Conservation (phyloP, 208 protist species). For the Crithidia thermophila region DNA sequence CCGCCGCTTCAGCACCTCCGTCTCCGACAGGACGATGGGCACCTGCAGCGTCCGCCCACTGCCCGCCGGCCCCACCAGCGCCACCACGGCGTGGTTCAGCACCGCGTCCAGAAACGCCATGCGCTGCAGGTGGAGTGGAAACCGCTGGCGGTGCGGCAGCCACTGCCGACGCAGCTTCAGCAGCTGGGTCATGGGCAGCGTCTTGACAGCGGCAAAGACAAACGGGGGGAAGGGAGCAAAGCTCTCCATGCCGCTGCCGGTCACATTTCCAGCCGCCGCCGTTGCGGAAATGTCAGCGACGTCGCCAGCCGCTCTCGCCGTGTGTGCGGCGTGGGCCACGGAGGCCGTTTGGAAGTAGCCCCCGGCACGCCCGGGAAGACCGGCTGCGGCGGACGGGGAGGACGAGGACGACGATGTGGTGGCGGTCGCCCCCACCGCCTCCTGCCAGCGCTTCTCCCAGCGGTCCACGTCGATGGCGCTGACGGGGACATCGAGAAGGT, state of each 20-base stretch:
- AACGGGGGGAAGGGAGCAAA: slow-evolving; percentile 77
- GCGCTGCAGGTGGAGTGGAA: slow-evolving; percentile 78
- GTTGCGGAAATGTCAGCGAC: slow-evolving; percentile 8
- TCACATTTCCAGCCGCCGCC: background rate
- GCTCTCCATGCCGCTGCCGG: background rate
- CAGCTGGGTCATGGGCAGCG: slow-evolving; percentile 76
- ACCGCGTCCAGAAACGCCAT: slow-evolving; percentile 74
- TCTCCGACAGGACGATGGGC: slow-evolving; percentile 81
- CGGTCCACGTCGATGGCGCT: slow-evolving; percentile 59
- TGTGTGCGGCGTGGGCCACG: slow-evolving; percentile 31
- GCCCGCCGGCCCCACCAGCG: slow-evolving; percentile 56
- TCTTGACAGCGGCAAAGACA: slow-evolving; percentile 36
- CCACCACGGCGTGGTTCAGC: slow-evolving; percentile 56
- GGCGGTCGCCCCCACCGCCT: slow-evolving; percentile 4
- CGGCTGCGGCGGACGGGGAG: background rate
- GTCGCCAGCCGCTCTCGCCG: slow-evolving; percentile 5
- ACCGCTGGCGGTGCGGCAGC: slow-evolving; percentile 85
- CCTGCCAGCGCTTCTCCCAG: slow-evolving; percentile 36
- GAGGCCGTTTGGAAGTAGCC: slow-evolving; percentile 20
- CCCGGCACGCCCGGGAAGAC: background rate
- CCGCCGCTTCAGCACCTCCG: slow-evolving; percentile 78
- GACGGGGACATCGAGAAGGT: slow-evolving; percentile 74
- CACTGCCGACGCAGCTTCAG: slow-evolving; percentile 78
- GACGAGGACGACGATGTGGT: background rate
- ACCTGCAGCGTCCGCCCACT: slow-evolving; percentile 80